Evolutionary conservation across 2,329 filamentous ascomycete species (phyloP).

Genomic region (Bimuria novae-zelandiae): DNA sequence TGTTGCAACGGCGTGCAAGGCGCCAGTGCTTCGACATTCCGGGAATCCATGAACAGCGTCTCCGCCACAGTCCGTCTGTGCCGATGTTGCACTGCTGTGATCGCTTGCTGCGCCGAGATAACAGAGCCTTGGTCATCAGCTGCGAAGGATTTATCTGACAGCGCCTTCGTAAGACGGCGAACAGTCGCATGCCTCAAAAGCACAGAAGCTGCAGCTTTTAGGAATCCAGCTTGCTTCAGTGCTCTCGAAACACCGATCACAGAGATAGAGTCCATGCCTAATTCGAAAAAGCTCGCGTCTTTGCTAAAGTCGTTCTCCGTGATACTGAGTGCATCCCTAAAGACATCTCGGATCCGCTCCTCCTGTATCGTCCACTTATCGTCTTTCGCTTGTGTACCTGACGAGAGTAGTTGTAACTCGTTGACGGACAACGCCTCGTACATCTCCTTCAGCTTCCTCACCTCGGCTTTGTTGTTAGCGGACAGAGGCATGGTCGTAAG

Average conservation of each 20-base stretch:
- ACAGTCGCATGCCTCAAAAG: constrained; percentile 65
- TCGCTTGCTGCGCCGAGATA: constrained; percentile 61
- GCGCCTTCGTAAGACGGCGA: constrained; percentile 44
- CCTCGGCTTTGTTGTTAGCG: constrained; percentile 86
- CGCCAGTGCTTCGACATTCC: constrained; percentile 71
- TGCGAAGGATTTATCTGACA: constrained; percentile 20
- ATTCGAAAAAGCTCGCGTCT: constrained; percentile 75
- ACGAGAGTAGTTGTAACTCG: constrained; percentile 62
- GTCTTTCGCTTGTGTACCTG: constrained; percentile 13
- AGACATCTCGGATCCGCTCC: constrained; percentile 57
- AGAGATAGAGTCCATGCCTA: constrained; percentile 87
- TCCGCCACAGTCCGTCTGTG: constrained; percentile 60
- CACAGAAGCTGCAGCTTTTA: constrained; percentile 63
- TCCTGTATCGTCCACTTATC: constrained; percentile 42
- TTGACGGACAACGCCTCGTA: constrained; percentile 66
- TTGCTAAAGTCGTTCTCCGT: constrained; percentile 52
- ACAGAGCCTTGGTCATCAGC: constrained; percentile 31
- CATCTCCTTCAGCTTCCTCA: constrained; percentile 67
- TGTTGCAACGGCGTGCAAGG: constrained; percentile 87
- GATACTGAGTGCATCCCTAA: constrained; percentile 60
- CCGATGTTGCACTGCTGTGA: constrained; percentile 68
- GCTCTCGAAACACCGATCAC: constrained; percentile 70
- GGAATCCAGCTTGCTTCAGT: constrained; percentile 67
- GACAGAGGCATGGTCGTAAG: constrained; percentile 77
- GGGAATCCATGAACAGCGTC: constrained; percentile 55